Base-by-base conservation (phyloP, 2,329 filamentous ascomycete species). In the Clonostachys sp. region DNA sequence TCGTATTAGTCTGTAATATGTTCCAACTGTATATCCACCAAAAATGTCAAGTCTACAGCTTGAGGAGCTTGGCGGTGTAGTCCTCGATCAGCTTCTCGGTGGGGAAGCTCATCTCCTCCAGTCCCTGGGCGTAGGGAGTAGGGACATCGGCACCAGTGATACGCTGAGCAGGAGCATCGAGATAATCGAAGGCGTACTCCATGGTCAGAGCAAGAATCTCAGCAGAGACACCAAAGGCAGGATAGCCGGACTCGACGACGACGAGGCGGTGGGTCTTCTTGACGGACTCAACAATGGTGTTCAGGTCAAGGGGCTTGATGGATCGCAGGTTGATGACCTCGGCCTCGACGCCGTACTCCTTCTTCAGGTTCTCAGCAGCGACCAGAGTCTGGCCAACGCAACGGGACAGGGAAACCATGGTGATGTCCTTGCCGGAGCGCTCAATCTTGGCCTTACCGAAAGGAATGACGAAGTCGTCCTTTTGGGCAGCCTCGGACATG, bases 381-480 rank as follows among this genome's bases (percentile, higher is more conserved):
- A 84, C 75, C 50, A 99, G 80, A 55, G 88, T 87, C 74, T 95
- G 92, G 55, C 94, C 94, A 54, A 99, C 94, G 68, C 89, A 96
- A 67, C 94, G 91, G 56, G 94, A 97, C 51, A 96, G 81, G 45
- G 91, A 86, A 54, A 99, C 92, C 53, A 99, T 89, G 64, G 94
- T 99, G 57, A 99, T 75, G 68, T 99, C 94, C 75, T 92, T 96
- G 71, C 94, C 94, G 52, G 84, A 77, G 62, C 94, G 91, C 80
- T 99, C 94, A 64, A 99, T 89, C 84, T 99, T 99, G 72, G 94
- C 94, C 80, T 99, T 99, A 70, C 94, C 94, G 67, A 99, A 91
- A 57, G 94, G 94, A 59, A 99, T 73, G 60, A 99, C 92, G 61
- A 97, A 99, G 74, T 99, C 94, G 68, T 89, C 87, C 73, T 87